Percentiles rank a stretch among this genome's conserved stretches.
These are phyloP conservation scores for sweet orange (Citrus sinensis) DNA, from an alignment of 345 rosid genomes.

Conservation along the genomic window DVS_A1.0 CM039161.1:1684501-1685000, in stretches of 20 bases:
- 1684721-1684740: not conserved
- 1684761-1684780: not conserved
- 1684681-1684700: not conserved
- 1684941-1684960: not conserved
- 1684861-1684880: not conserved
- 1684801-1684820: not conserved
- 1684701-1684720: not conserved
- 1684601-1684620: not conserved
- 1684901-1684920: not conserved
- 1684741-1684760: not conserved
- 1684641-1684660: not conserved
- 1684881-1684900: conserved; percentile 3
- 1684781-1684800: not conserved
- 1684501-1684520: no score
- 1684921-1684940: not conserved
- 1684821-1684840: conserved; percentile 2
- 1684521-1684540: no score
- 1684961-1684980: not conserved
- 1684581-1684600: not conserved
- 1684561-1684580: not conserved
- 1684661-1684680: not conserved
- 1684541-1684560: no score
- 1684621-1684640: not conserved
- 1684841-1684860: not conserved
- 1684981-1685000: not conserved